phyloP scores from a whole-genome alignment of 768 basidiomycete species.

The Ramaria rubella region DNA sequence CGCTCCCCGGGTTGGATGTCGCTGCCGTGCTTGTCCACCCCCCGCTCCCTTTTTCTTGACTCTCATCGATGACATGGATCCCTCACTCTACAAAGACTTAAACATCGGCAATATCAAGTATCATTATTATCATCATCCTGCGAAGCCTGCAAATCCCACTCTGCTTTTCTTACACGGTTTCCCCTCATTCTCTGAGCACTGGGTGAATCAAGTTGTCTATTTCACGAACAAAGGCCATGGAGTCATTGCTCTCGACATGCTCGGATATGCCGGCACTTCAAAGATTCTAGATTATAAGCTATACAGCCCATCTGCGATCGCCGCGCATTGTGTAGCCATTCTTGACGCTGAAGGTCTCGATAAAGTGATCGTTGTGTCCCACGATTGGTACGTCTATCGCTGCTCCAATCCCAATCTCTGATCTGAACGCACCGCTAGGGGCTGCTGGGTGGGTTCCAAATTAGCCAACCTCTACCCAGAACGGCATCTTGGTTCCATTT shows the following conservation, averaged over 20 bases:
- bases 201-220: constrained; percentile 34
- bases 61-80: constrained; percentile 23
- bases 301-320: constrained; percentile 31
- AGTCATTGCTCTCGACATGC: constrained; percentile 43
- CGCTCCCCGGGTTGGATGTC: too few species aligned
- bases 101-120: constrained; percentile 31
- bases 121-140: constrained; percentile 28
- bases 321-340: constrained; percentile 36
- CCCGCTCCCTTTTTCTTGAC: too few species aligned
- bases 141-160: constrained; percentile 25
- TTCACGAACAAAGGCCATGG: constrained; percentile 37
- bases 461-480: constrained; percentile 34
- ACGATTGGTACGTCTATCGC: constrained; percentile 34
- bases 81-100: constrained; percentile 26
- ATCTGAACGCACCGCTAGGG: too few species aligned
- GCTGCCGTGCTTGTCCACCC: too few species aligned
- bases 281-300: constrained; percentile 34
- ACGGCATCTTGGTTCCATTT: constrained; percentile 36
- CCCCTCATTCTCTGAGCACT: constrained; percentile 35
- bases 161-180: constrained; percentile 43
- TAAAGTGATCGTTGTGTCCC: constrained; percentile 34
- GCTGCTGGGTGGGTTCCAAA: constrained; percentile 27
- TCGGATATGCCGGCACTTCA: constrained; percentile 46
- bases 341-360: constrained; percentile 31
- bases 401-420: background rate